These are phyloP conservation scores for Terfezia boudieri DNA, from an alignment of 495 filamentous ascomycete species.

Conservation along the genomic window DNA sequence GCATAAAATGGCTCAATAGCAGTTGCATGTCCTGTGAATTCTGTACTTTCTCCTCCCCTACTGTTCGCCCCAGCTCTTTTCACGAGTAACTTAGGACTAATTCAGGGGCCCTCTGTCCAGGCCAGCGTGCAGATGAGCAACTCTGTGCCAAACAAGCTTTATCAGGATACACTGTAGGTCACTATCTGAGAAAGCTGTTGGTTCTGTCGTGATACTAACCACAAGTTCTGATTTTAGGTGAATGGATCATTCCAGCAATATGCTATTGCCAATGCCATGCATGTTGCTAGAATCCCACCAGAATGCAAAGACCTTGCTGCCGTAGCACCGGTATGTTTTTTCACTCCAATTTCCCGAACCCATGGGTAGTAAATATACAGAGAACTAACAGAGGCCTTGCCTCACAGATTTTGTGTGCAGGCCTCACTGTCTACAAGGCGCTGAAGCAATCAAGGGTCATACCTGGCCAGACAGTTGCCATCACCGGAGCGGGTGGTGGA, in stretches of 20 bases:
- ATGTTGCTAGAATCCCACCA: slow-evolving; percentile 60
- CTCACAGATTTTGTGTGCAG: slow-evolving; percentile 39
- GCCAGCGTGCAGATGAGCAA: slow-evolving; percentile 32
- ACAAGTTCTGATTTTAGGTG: no score
- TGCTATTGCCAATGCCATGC: slow-evolving; percentile 59
- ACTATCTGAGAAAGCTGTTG: no score
- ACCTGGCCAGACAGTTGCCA: slow-evolving; percentile 58
- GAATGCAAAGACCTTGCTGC: slow-evolving; percentile 44
- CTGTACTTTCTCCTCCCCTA: slow-evolving; percentile 31
- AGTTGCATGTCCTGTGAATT: slow-evolving; percentile 57
- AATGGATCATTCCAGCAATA: slow-evolving; percentile 91
- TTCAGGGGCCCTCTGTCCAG: no score
- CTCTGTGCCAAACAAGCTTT: slow-evolving; percentile 50
- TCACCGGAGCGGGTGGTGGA: slow-evolving; percentile 77
- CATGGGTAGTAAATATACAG: no score
- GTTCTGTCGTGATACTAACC: no score
- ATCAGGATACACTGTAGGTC: slow-evolving; percentile 59
- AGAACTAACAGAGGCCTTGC: no score
- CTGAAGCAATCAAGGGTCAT: slow-evolving; percentile 57
- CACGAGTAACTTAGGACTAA: no score
- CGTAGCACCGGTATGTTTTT: slow-evolving; percentile 38
- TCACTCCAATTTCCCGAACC: neutral
- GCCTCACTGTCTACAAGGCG: slow-evolving; percentile 85
- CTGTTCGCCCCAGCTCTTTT: no score
- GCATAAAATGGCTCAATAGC: slow-evolving; percentile 83